These are phyloP conservation scores for Mycothermus thermophilus DNA, from an alignment of 495 filamentous ascomycete genomes.

Conservation along the genomic window DNA sequence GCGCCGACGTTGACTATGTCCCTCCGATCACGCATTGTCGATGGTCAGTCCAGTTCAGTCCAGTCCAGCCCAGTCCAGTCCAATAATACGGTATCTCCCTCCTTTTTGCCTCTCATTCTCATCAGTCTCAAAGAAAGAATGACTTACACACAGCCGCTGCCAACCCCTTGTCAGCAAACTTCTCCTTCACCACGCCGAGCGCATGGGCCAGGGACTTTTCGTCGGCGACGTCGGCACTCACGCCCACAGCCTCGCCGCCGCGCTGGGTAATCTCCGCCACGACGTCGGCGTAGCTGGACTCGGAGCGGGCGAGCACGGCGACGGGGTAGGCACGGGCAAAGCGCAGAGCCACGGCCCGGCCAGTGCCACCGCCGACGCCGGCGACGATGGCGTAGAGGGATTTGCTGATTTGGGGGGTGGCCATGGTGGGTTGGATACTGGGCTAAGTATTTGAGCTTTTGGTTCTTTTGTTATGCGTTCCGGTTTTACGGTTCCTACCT, in stretches of 20 bases:
- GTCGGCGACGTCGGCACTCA: constrained; percentile 59
- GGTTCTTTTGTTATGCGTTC: no score
- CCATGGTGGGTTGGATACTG: constrained; percentile 16
- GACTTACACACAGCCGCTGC: constrained; percentile 59
- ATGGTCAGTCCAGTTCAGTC: neutral
- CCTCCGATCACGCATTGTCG: neutral
- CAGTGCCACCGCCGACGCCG: constrained; percentile 59
- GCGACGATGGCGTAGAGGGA: constrained; percentile 55
- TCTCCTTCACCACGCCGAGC: constrained; percentile 51
- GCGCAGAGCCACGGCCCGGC: constrained; percentile 43
- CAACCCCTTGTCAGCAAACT: constrained; percentile 38
- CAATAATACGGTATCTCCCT: no score
- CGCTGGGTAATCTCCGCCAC: constrained; percentile 56
- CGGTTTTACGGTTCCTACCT: no score
- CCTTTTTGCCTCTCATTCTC: no score
- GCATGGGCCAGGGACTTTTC: constrained; percentile 46
- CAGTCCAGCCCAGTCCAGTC: no score
- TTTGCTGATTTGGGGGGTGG: constrained; percentile 18
- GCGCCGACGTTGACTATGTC: constrained; percentile 47
- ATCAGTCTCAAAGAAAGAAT: neutral
- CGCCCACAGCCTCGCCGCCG: constrained; percentile 62
- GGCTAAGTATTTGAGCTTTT: no score
- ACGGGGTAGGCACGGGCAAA: constrained; percentile 66
- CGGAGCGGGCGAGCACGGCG: constrained; percentile 57
- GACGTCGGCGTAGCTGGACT: constrained; percentile 50